Conservation (phyloP, 805 yeast species). For the Metschnikowia picachoensis region DNA sequence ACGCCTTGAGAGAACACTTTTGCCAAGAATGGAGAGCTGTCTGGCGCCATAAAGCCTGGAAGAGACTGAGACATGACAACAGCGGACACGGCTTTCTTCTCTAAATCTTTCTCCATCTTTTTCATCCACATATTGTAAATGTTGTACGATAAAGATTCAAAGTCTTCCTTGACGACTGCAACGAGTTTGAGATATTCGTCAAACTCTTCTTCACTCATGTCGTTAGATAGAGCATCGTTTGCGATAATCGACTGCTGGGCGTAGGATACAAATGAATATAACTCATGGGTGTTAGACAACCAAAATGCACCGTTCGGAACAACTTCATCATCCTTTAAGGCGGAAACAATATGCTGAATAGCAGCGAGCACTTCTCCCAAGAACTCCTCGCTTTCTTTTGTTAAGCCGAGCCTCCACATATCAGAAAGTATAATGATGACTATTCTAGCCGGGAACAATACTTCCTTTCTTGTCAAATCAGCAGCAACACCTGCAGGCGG, state of each 20-base stretch:
- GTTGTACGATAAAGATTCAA: conserved; percentile 87
- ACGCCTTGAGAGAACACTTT: conserved; percentile 72
- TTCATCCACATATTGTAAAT: conserved; percentile 97
- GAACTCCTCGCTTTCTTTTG: conserved; percentile 86
- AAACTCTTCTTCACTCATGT: conserved; percentile 86
- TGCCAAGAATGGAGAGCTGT: conserved; percentile 72
- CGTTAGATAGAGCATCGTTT: conserved; percentile 72
- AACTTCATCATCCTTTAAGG: conserved; percentile 80
- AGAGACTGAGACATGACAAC: conserved; percentile 90
- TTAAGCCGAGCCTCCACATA: conserved; percentile 97
- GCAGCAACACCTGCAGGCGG: conserved; percentile 86
- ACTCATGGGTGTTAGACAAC: conserved; percentile 94
- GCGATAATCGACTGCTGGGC: conserved; percentile 91
- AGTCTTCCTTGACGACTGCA: conserved; percentile 88
- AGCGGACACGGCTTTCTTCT: conserved; percentile 91
- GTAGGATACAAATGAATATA: conserved; percentile 88
- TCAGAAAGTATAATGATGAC: conserved; percentile 88
- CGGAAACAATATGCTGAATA: conserved; percentile 78
- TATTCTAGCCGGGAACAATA: conserved; percentile 92
- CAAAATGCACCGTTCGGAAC: conserved; percentile 94
- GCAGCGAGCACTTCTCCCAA: conserved; percentile 84
- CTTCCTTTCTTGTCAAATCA: conserved; percentile 81
- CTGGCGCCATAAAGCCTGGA: conserved; percentile 93
- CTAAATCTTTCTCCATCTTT: conserved; percentile 85
- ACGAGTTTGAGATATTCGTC: conserved; percentile 85